Base-by-base conservation (phyloP, 495 filamentous ascomycete genomes). In the Ascodesmis nigricans region DNA sequence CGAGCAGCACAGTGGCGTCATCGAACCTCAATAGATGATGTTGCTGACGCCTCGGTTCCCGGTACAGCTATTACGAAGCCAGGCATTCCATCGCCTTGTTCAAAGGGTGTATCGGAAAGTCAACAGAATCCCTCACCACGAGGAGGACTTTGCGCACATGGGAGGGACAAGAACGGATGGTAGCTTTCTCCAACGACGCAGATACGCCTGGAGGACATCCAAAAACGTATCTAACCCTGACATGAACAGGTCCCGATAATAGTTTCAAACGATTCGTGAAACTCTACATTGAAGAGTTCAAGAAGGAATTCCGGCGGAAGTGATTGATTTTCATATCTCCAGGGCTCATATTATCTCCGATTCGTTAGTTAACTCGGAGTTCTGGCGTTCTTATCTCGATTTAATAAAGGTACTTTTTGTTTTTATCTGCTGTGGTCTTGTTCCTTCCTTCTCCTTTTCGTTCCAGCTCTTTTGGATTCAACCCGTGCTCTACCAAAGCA, bases 251-350 rank as follows among this genome's bases (percentile, higher is more conserved):
- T n/a, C n/a, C n/a, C n/a, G n/a, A n/a, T n/a, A n/a, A n/a, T n/a
- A n/a, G n/a, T n/a, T n/a, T n/a, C n/a, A n/a, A n/a, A n/a, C n/a
- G n/a, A 29, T 75, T 73, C 43, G 14, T 69, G 6, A 39, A 57
- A 20, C 59, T 64, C 38, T 73, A 68, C 49, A 55, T 59, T 35
- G 66, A 73, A 38, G 69, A 73, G 44, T 53, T 73, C 31, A 65
- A 63, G 44, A 58, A 71, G 29, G 65, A 69, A 36, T 50, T 68
- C 22, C 59, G 64, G 38, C 53, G 30, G 49, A 57, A 33, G 60
- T 58, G 39, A 41, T 49, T 19, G 56, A 42, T 57, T 32, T 28
- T 5, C 5, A 17, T 26, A 21, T 16, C 30, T 27, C n/a, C n/a
- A n/a, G n/a, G n/a, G n/a, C n/a, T n/a, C n/a, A n/a, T n/a, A n/a